Base-by-base conservation (phyloP, 2,329 filamentous ascomycete genomes). In the Didymosphaeria variabile region DNA sequence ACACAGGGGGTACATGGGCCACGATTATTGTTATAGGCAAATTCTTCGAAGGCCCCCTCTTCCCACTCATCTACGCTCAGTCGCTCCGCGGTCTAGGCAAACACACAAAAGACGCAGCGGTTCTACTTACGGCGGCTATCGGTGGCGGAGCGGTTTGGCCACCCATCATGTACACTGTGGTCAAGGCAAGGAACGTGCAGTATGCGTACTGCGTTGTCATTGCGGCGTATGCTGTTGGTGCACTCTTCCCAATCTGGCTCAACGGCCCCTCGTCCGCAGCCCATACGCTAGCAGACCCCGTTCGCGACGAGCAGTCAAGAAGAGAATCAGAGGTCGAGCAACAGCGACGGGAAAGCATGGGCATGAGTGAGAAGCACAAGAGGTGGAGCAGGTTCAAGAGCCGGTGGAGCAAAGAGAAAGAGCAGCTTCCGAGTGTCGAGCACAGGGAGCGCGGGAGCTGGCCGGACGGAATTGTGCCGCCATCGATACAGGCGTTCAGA, bases 1-100 rank as follows among this genome's bases (percentile, higher is more conserved):
- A 42, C 6, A 36, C 29, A 3, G 42, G 53, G 8, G 53, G 69
- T 0, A 62, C 65, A n/a, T 69, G 72, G 9, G 59, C 31, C 10
- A 76, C 81, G 1, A 38, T 55, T 5, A 31, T 55, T 15, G 77
- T 86, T 56, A 76, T 88, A 64, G 68, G 86, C 50, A 87, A 84
- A 70, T 84, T 88, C 64, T 87, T 88, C 65, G 85, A 89, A 75
- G 86, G 86, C 10, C 86, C 87, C 4, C 78, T 85, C 2, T 89
- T 88, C 74, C 81, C 84, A 44, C 82, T 87, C 52, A 85, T 88
- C 57, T 89, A 85, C 65, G 85, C 85, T 13, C 85, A 87, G 62
- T 79, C 81, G 2, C 79, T 90, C 10, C 85, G 87, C 23, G 87
- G 87, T 9, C 80, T 87, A 65, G 87, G 86, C 6, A 79, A 74